These are phyloP conservation scores for Xylaria sp. DNA, from an alignment of 2,329 filamentous ascomycete genomes.

Conservation along the genomic window DNA sequence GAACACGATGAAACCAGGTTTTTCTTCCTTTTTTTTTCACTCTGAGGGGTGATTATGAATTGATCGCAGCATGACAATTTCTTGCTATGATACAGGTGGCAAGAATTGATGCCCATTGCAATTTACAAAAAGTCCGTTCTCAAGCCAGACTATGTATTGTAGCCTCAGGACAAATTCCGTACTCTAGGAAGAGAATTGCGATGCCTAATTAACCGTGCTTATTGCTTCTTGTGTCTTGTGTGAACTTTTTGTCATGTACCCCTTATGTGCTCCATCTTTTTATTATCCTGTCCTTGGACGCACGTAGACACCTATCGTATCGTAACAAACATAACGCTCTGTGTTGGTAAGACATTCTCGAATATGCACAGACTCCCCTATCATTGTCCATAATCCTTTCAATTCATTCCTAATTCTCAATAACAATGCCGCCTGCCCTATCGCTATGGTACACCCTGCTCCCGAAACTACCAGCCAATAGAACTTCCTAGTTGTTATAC, in stretches of 20 bases:
- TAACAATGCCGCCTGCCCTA: not conserved
- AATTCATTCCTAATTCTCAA: not conserved
- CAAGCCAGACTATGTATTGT: not conserved
- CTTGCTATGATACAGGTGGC: not conserved
- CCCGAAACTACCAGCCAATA: not conserved
- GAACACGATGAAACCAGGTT: not conserved
- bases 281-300: no score
- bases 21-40: not conserved
- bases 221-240: not conserved
- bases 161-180: not conserved
- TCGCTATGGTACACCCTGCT: not conserved
- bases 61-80: not conserved
- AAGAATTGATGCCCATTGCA: not conserved
- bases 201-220: constrained; percentile 5
- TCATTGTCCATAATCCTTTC: not conserved
- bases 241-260: not conserved
- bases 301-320: not conserved
- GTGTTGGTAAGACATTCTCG: no score
- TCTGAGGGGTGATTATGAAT: not conserved
- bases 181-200: constrained; percentile 6
- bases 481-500: not conserved
- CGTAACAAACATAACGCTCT: no score
- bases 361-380: not conserved
- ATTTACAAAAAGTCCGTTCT: no score
- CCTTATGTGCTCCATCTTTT: not conserved